Evolutionary conservation across 305 asterid genomes (phyloP).

Genomic region (Petunia hybrid): DNA sequence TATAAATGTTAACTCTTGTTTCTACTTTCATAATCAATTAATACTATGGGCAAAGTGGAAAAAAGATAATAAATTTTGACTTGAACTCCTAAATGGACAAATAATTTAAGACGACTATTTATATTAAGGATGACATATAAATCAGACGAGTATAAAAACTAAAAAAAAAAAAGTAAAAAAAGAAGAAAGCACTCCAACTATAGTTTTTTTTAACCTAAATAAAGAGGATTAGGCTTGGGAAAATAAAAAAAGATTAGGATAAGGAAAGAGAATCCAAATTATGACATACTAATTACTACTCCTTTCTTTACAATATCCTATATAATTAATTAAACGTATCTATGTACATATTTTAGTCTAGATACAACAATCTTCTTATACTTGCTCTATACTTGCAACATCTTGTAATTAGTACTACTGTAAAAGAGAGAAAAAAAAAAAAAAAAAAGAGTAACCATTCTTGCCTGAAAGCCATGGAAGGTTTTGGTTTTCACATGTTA

Average conservation of each 20-base stretch:
- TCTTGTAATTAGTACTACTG: background rate
- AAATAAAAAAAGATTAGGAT: background rate
- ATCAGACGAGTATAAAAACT: too few relatives aligned
- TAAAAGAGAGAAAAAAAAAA: background rate
- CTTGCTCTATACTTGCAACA: background rate
- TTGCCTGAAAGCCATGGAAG: conserved; percentile 30
- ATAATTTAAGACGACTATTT: too few relatives aligned
- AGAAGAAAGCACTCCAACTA: too few relatives aligned
- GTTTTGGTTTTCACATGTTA: conserved; percentile 33
- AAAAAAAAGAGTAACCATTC: background rate
- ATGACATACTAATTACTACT: background rate
- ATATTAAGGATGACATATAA: too few relatives aligned
- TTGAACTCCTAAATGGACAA: too few relatives aligned
- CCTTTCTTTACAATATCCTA: too few relatives aligned
- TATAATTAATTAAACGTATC: conserved; percentile 8
- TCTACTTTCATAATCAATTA: too few relatives aligned
- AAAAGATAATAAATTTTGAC: too few relatives aligned
- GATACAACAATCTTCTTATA: background rate
- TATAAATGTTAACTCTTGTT: too few relatives aligned
- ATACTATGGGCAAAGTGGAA: too few relatives aligned
- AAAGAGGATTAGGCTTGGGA: background rate
- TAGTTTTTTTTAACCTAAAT: too few relatives aligned
- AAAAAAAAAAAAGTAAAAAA: too few relatives aligned
- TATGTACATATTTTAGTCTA: conserved; percentile 11
- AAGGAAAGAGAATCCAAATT: background rate